Evolutionary conservation across 768 basidiomycete species (phyloP).

Genomic region (Rhizopogon roseolus): DNA sequence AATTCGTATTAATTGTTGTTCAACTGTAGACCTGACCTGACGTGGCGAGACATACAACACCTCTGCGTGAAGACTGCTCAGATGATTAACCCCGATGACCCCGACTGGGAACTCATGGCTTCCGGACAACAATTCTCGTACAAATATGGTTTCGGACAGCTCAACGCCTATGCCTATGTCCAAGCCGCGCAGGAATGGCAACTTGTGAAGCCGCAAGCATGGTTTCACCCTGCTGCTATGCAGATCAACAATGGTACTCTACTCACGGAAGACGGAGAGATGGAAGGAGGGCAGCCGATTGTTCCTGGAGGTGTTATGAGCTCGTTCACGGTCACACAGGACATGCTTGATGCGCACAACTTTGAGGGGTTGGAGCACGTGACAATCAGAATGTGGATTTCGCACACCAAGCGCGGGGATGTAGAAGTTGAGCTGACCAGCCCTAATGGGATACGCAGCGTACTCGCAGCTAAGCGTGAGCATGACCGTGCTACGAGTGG

Average conservation of each 20-base stretch:
- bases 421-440: conserved; percentile 88
- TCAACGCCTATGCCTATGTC: conserved; percentile 82
- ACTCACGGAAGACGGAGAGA: conserved; percentile 35
- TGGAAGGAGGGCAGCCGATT: conserved; percentile 65
- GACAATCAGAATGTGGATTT: conserved; percentile 89
- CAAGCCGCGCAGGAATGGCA: conserved; percentile 78
- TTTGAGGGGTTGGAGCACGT: conserved; percentile 89
- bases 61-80: conserved; percentile 74
- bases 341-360: conserved; percentile 67
- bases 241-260: conserved; percentile 62
- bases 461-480: conserved; percentile 69
- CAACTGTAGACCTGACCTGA: conserved; percentile 73
- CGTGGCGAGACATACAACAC: conserved; percentile 96
- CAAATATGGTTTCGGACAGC: conserved; percentile 92
- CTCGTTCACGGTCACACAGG: conserved; percentile 59
- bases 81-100: conserved; percentile 81
- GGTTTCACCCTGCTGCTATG: conserved; percentile 73
- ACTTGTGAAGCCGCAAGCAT: conserved; percentile 90
- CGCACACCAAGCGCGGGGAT: conserved; percentile 83
- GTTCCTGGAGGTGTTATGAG: conserved; percentile 58
- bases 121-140: conserved; percentile 56
- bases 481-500: conserved; percentile 65
- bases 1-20: conserved; percentile 2
- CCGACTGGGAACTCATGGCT: conserved; percentile 88
- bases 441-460: conserved; percentile 80